A percentile compares a stretch with the other conserved stretches of the same genome.
Conservation (phyloP, 169 alveolate genomes). For the Eimeria acervulina region DNA sequence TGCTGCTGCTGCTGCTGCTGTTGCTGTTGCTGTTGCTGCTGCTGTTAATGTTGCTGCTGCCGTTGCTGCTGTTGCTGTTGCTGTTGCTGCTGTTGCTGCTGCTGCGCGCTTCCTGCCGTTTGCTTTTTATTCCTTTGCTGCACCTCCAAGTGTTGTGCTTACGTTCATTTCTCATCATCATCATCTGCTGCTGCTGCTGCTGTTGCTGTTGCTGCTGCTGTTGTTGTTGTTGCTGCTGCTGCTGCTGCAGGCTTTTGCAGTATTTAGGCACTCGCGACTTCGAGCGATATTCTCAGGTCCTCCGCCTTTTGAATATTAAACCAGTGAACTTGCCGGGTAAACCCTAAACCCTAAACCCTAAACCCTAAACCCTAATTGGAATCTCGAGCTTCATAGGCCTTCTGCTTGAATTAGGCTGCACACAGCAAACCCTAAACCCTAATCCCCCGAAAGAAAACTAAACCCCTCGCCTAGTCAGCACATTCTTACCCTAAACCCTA, state of each 20-base stretch:
- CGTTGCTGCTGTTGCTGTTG: conserved; percentile 6
- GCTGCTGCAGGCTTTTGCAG: conserved; percentile 37
- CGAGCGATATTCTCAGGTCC: not conserved
- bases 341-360: conserved; percentile 27
- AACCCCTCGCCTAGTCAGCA: no score
- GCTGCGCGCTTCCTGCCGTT: no score
- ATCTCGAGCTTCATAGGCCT: not conserved
- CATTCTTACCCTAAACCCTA: no score
- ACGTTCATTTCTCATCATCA: no score
- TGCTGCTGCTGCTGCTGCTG: conserved; percentile 26
- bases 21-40: conserved; percentile 26
- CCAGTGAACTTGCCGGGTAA: conserved; percentile 59
- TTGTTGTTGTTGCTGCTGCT: not conserved
- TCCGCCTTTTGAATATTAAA: conserved; percentile 6
- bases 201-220: conserved; percentile 41
- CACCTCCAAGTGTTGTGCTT: not conserved
- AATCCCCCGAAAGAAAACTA: no score
- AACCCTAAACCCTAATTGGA: not conserved
- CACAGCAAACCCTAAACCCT: no score
- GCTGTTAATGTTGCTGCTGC: conserved; percentile 39
- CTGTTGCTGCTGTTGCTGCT: not conserved
- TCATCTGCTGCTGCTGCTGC: no score
- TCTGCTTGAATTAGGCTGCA: not conserved
- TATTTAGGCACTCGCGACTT: not conserved
- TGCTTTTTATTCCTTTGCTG: not conserved